Evolutionary conservation across 2,329 filamentous ascomycete species (phyloP).

Genomic region (Fusarium burgessii): DNA sequence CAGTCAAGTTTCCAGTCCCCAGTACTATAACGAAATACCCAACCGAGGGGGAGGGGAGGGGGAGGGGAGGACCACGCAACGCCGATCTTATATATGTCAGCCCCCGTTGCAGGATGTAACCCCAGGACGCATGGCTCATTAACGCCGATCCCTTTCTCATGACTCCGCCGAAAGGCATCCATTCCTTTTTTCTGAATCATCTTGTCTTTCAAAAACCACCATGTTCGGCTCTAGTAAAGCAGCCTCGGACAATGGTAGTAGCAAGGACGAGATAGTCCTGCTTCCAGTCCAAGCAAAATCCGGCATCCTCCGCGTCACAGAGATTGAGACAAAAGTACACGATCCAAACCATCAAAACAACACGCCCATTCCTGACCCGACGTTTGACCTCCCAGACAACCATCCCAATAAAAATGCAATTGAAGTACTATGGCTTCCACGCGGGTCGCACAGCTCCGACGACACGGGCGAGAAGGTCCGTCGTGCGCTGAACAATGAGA

Average conservation of each 20-base stretch:
- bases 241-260: slow-evolving; percentile 34
- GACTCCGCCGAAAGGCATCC: slow-evolving; percentile 35
- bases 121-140: slow-evolving; percentile 7
- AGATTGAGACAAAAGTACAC: slow-evolving; percentile 36
- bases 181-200: slow-evolving; percentile 19
- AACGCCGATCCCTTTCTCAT: slow-evolving; percentile 25
- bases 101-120: slow-evolving; percentile 17
- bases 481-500: slow-evolving; percentile 36
- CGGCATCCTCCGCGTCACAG: slow-evolving; percentile 31
- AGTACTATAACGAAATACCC: slow-evolving; percentile 2
- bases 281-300: slow-evolving; percentile 28
- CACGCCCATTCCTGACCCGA: slow-evolving; percentile 12
- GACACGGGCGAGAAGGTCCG: slow-evolving; percentile 36
- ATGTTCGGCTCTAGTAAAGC: slow-evolving; percentile 35
- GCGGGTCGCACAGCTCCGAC: slow-evolving; percentile 36
- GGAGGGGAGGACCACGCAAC: not conserved
- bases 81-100: slow-evolving; percentile 31
- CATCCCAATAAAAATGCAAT: slow-evolving; percentile 27
- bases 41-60: slow-evolving; percentile 8
- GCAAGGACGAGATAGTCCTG: slow-evolving; percentile 38
- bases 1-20: slow-evolving; percentile 4
- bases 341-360: slow-evolving; percentile 16
- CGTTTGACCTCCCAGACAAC: slow-evolving; percentile 29
- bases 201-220: not conserved
- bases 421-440: slow-evolving; percentile 38